A percentile compares a stretch with the other conserved stretches of the same genome.
phyloP scores from a whole-genome alignment of 176 grass and related monocot genomes.

The Oropetium thomaeum region DNA sequence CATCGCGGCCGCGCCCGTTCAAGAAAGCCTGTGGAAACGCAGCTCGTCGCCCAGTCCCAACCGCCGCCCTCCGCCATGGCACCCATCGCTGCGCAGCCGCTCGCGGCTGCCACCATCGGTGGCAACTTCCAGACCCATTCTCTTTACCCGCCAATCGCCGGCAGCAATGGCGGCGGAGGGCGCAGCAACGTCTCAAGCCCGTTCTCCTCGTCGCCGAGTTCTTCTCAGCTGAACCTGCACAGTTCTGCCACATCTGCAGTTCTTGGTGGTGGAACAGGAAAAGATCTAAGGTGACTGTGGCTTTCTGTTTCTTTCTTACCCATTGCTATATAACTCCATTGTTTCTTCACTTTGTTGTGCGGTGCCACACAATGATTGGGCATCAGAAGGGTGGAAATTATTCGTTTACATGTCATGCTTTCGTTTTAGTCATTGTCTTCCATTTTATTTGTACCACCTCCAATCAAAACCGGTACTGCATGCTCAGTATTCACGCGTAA shows the following conservation, averaged over 20 bases:
- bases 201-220: slow-evolving; percentile 39
- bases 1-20: slow-evolving; percentile 91
- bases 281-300: slow-evolving; percentile 63
- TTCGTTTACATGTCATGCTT: neutral
- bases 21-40: slow-evolving; percentile 99
- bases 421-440: neutral
- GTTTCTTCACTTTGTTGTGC: slow-evolving; percentile 5
- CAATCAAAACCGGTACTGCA: slow-evolving; percentile 9
- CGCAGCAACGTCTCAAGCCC: slow-evolving; percentile 18
- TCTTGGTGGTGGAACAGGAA: slow-evolving; percentile 34
- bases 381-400: neutral
- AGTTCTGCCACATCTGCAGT: slow-evolving; percentile 27
- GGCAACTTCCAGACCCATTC: slow-evolving; percentile 45
- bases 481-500: slow-evolving; percentile 30
- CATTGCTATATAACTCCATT: neutral
- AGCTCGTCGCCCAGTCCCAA: slow-evolving; percentile 45
- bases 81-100: neutral
- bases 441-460: slow-evolving; percentile 18
- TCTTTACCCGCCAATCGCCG: slow-evolving; percentile 40
- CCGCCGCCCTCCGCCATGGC: slow-evolving; percentile 9
- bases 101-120: slow-evolving; percentile 14
- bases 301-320: neutral
- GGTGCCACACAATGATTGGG: slow-evolving; percentile 20
- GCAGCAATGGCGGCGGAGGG: slow-evolving; percentile 28
- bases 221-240: slow-evolving; percentile 50